Conservation (phyloP, 2,329 filamentous ascomycete species). For the Colletotrichum somersetense region DNA sequence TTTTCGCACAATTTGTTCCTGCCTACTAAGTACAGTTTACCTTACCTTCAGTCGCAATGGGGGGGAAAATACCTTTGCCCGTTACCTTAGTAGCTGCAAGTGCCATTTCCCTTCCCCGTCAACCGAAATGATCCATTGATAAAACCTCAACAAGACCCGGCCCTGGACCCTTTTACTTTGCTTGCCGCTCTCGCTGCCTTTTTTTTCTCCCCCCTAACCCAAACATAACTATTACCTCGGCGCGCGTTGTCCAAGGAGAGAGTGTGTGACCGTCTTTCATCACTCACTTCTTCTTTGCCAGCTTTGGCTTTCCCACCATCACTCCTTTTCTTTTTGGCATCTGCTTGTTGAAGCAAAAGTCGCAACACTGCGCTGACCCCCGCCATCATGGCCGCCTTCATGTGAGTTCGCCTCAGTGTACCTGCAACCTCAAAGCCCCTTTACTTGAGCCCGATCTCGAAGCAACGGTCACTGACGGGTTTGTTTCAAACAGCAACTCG, state of each 20-base stretch:
- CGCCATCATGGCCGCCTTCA: slow-evolving; percentile 39
- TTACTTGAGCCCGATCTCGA: slow-evolving; percentile 15
- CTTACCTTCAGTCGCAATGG: slow-evolving; percentile 3
- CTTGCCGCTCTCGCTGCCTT: slow-evolving; percentile 29
- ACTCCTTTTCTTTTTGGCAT: slow-evolving; percentile 8
- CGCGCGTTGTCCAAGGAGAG: slow-evolving; percentile 31
- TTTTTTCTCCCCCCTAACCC: slow-evolving; percentile 28
- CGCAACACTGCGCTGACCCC: slow-evolving; percentile 21
- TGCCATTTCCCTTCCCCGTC: slow-evolving; percentile 41
- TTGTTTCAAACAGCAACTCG: slow-evolving; percentile 59
- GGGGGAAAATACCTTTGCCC: slow-evolving; percentile 5
- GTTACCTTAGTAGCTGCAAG: slow-evolving; percentile 9
- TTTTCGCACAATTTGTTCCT: slow-evolving; percentile 31
- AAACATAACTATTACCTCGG: slow-evolving; percentile 17
- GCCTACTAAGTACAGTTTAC: too few species aligned
- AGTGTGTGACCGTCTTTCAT: slow-evolving; percentile 9
- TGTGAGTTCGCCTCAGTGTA: slow-evolving; percentile 25
- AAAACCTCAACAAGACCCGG: slow-evolving; percentile 43
- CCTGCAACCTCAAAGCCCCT: background rate
- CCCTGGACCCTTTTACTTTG: slow-evolving; percentile 33
- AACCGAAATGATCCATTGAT: slow-evolving; percentile 44
- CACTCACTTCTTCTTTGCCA: slow-evolving; percentile 19
- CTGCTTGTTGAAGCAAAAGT: slow-evolving; percentile 13
- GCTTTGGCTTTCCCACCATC: slow-evolving; percentile 17
- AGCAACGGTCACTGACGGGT: slow-evolving; percentile 26